Conservation (phyloP, 495 filamentous ascomycete genomes). For the Penicillium crystallinum region DNA sequence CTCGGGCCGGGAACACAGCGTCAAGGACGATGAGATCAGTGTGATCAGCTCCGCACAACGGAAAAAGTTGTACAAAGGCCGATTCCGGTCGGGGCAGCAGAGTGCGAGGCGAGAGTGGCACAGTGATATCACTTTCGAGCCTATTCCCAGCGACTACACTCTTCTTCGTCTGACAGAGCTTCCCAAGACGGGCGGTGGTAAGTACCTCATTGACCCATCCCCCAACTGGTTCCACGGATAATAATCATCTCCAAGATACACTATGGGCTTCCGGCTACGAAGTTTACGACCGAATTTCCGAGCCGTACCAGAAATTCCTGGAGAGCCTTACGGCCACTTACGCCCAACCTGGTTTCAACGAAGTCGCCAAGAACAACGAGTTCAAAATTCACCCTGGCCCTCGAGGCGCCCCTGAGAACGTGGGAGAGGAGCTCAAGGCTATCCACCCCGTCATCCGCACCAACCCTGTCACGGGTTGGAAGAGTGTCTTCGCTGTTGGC, state of each 20-base stretch:
- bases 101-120: constrained; percentile 49
- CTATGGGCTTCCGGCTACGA: constrained; percentile 77
- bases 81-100: constrained; percentile 18
- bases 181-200: constrained; percentile 65
- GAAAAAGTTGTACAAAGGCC: constrained; percentile 51
- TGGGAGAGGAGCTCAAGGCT: constrained; percentile 55
- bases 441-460: constrained; percentile 71
- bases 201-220: constrained; percentile 2
- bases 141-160: constrained; percentile 63
- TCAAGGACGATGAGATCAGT: constrained; percentile 66
- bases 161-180: constrained; percentile 57
- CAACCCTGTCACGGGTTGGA: constrained; percentile 85
- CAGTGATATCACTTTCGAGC: constrained; percentile 70
- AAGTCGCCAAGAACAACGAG: constrained; percentile 48
- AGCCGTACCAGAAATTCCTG: constrained; percentile 59
- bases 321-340: constrained; percentile 65
- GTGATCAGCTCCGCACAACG: constrained; percentile 58
- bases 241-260: constrained; percentile 45
- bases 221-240: not conserved
- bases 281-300: constrained; percentile 68
- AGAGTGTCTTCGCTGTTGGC: constrained; percentile 63
- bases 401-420: constrained; percentile 65
- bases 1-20: constrained; percentile 50
- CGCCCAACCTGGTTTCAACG: constrained; percentile 55
- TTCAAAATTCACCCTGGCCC: constrained; percentile 51